Base-by-base conservation (phyloP, 1,284 basidiomycete species). In the Ceratobasidium sp. region DNA sequence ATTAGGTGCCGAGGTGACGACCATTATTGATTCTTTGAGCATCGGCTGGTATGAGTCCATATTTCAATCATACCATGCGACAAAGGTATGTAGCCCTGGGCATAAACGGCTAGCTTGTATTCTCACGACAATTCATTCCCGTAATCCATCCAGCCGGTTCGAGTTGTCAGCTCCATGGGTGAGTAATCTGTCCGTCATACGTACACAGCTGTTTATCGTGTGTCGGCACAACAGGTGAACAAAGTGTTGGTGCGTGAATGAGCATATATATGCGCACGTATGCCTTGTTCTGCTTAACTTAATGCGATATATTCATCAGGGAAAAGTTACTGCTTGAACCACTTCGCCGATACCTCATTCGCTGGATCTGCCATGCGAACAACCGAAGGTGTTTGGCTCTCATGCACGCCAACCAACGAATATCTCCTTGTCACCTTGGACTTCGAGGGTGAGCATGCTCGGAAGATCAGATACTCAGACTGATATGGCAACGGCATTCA, bases 1-100 rank as follows among this genome's bases (percentile, higher is more conserved):
- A 33, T 84, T 92, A 1, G 91, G 91, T 2, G 90, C 90, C 0
- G 88, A 90, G 52, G 88, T 91, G n/a, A 86, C 86, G 10, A 85
- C 85, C 27, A 89, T 92, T 18, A 88, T 90, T 8, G 88, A 91
- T 77, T 30, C 38, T 18, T 44, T 92, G 3, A 88, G 89, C 0
- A 87, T 92, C 77, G 90, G 91, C 1, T 92, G 91, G 91, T 92
- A 91, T 41, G 90, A 92, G 79, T 89, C 88, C 0, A 84, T 92
- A 7, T 89, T 92, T 79, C 87, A 88, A 75, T 90, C 90, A 0
- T 91, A 92, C 77, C 88, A 90, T 87, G 87, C 88, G 0, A 84
- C 84, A 44, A 91, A 89, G 85, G 90, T 88, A 84, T 74, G 35
- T n/a, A 44, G 10, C 41, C 41, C 41, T 44, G 41, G 6, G 41